A percentile compares a stretch with the other conserved stretches of the same genome.
Evolutionary conservation across 2,329 filamentous ascomycete genomes (phyloP).

Genomic region (Helotiales sp.): DNA sequence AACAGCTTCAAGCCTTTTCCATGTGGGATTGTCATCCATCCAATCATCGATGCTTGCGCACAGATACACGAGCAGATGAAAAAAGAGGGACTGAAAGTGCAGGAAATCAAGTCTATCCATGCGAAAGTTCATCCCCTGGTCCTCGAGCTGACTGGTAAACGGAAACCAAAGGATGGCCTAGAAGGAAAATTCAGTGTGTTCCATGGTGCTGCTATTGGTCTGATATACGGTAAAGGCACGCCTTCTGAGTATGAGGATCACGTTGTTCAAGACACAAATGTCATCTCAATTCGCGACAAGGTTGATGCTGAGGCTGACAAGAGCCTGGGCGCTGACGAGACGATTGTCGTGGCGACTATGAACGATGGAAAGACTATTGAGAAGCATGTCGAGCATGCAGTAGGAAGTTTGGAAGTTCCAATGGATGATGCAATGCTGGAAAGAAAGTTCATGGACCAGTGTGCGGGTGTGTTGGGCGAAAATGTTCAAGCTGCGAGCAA

Average conservation of each 20-base stretch:
- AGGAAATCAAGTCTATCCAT: conserved; percentile 42
- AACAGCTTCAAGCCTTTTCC: conserved; percentile 59
- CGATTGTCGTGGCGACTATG: conserved; percentile 40
- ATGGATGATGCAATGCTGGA: conserved; percentile 46
- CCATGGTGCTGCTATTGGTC: conserved; percentile 51
- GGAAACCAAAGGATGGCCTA: conserved; percentile 47
- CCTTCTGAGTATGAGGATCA: conserved; percentile 51
- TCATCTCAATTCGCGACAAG: conserved; percentile 45
- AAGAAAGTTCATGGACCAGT: conserved; percentile 52
- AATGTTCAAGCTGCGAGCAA: conserved; percentile 38
- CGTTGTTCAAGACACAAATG: conserved; percentile 43
- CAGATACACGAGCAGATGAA: conserved; percentile 44
- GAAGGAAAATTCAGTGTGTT: conserved; percentile 57
- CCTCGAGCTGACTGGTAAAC: conserved; percentile 52
- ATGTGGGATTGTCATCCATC: conserved; percentile 57
- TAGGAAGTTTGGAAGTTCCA: conserved; percentile 50
- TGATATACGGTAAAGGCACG: conserved; percentile 51
- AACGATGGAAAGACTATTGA: conserved; percentile 39
- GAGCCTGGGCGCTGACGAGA: conserved; percentile 43
- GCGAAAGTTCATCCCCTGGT: conserved; percentile 51
- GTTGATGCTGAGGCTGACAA: conserved; percentile 45
- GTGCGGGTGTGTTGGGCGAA: conserved; percentile 41
- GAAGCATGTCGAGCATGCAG: conserved; percentile 49
- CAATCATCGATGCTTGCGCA: conserved; percentile 52
- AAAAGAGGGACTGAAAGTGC: conserved; percentile 30